Evolutionary conservation across 148 eudicot genomes (phyloP).

Genomic region (Rhododendron molle): DNA sequence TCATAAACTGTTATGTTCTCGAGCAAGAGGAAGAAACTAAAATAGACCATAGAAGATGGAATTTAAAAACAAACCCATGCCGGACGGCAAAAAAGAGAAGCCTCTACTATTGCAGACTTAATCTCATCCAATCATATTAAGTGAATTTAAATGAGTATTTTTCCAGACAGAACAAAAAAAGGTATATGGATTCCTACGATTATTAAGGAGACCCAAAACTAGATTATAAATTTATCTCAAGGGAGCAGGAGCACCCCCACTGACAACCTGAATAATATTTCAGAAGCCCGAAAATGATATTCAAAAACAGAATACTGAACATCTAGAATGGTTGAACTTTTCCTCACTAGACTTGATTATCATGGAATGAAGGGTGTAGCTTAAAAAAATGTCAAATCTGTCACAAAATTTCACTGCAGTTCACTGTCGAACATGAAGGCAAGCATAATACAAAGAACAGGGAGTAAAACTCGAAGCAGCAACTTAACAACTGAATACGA

Average conservation of each 20-base stretch:
- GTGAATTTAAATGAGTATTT: not conserved
- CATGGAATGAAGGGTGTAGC: not conserved
- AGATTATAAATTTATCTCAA: not conserved
- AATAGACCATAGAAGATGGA: not conserved
- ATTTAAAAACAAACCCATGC: not conserved
- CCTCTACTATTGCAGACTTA: not conserved
- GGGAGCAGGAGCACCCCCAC: not conserved
- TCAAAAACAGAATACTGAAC: not conserved
- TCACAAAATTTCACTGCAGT: not conserved
- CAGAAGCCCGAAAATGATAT: not conserved
- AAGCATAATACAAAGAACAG: not conserved
- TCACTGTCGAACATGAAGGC: not conserved
- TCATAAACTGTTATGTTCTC: not conserved
- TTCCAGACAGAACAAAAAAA: not conserved
- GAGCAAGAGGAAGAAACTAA: not conserved
- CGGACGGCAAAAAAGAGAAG: not conserved
- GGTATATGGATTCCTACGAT: not conserved
- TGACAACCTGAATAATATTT: not conserved
- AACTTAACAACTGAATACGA: not conserved
- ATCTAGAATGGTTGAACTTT: not conserved
- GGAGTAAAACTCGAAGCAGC: not conserved
- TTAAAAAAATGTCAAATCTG: not conserved
- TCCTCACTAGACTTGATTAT: not conserved
- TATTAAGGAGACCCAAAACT: not conserved
- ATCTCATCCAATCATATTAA: not conserved